Evolutionary conservation across 2,329 filamentous ascomycete genomes (phyloP), one percentile per base, ranked within the genome.

Genomic region (Neoascochyta sp.): DNA sequence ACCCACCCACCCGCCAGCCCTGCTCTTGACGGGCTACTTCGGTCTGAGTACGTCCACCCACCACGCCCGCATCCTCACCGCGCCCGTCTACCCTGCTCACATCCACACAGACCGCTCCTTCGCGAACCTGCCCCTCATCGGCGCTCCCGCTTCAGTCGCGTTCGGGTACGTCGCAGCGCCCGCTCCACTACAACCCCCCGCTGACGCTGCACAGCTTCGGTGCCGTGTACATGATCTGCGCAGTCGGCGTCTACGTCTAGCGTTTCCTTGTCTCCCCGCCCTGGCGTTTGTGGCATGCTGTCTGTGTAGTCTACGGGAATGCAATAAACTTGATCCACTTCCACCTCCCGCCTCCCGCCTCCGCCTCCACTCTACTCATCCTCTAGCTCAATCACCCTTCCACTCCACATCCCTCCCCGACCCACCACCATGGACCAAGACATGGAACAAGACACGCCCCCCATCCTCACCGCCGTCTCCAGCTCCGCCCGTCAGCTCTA

Each of bases 171-270:
- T 36, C 27, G 36, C 29, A 30, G 16, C 16, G 11, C 13, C 18
- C 11, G 11, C 10, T 5, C 9, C 17, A 16, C n/a, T 15, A n/a
- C 14, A 7, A 10, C 23, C 15, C 5, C 26, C 22, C 27, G 27
- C 35, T 31, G 14, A 22, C 26, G 24, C 15, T 24, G n/a, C 21
- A n/a, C 57, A 95, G 90, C 28, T 85, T 95, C 65, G 92, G 92
- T 52, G 83, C 90, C 28, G 88, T 98, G 24, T 95, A 92, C 69
- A 95, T 95, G 83, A 96, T 98, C 69, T 98, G 92, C 68, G 92
- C 89, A 39, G 92, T 92, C 62, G 92, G 92, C 63, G 92, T 98
- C 60, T 96, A 98, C 80, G 87, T 98, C 65, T 98, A 78, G 68
- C 48, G 44, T 18, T 34, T 31, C n/a, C 27, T 24, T 34, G 30